phyloP scores from a whole-genome alignment of 768 basidiomycete species.

The Boletus sp. region DNA sequence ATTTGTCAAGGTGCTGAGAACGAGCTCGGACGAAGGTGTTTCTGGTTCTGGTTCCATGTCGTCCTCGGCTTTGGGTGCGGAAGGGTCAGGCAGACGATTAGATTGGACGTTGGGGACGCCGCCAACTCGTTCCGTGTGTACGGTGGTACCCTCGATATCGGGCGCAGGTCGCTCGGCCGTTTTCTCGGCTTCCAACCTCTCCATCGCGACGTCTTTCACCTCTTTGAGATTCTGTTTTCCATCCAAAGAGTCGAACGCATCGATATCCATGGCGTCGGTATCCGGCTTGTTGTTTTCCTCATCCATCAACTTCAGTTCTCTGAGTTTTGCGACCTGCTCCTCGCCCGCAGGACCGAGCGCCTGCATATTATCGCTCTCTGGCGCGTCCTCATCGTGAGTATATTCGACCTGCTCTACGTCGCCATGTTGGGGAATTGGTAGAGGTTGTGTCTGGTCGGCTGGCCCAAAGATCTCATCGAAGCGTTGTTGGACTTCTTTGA shows the following conservation, averaged over 20 bases:
- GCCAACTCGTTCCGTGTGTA: constrained; percentile 31
- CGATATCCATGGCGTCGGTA: constrained; percentile 47
- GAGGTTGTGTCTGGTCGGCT: constrained; percentile 32
- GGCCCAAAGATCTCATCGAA: constrained; percentile 75
- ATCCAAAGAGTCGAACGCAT: constrained; percentile 30
- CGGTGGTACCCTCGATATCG: constrained; percentile 47
- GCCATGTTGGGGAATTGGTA: constrained; percentile 37
- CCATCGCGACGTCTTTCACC: constrained; percentile 23
- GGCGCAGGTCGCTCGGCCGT: constrained; percentile 26
- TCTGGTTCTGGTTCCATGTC: constrained; percentile 22
- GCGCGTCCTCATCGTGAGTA: constrained; percentile 54
- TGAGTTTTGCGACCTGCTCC: constrained; percentile 78
- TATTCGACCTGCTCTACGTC: constrained; percentile 68
- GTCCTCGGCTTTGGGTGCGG: constrained; percentile 30
- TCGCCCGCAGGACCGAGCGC: constrained; percentile 86
- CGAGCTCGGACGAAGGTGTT: constrained; percentile 14
- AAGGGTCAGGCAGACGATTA: constrained; percentile 24
- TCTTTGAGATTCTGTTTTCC: constrained; percentile 27
- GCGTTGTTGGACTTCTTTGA: constrained; percentile 79
- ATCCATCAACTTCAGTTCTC: constrained; percentile 77
- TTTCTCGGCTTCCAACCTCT: constrained; percentile 28
- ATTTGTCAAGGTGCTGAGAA: constrained; percentile 20
- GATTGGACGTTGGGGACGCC: not conserved
- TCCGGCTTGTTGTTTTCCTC: constrained; percentile 44
- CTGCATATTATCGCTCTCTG: constrained; percentile 73